These are phyloP conservation scores for Boletus patriciae DNA, from an alignment of 768 basidiomycete genomes.

Conservation along the genomic window DNA sequence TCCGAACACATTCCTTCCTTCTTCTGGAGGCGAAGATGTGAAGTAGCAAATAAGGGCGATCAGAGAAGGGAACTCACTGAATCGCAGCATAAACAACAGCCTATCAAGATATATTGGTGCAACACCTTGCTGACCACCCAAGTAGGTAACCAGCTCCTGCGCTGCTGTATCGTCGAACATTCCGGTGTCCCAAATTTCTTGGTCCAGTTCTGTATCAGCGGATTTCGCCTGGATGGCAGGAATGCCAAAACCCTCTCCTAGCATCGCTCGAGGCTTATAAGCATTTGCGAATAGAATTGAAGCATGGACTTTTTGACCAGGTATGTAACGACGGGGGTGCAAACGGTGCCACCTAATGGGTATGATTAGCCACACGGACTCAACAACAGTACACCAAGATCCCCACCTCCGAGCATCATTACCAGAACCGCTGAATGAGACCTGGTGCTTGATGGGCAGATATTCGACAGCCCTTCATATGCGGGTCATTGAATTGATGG, in stretches of 20 bases:
- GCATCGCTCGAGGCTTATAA: conserved; percentile 7
- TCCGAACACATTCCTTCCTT: conserved; percentile 7
- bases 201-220: neutral
- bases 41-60: neutral
- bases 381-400: neutral
- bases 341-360: neutral
- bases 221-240: neutral
- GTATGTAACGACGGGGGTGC: conserved; percentile 9
- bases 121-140: conserved; percentile 9
- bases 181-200: conserved; percentile 7
- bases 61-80: conserved; percentile 2
- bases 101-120: conserved; percentile 4
- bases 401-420: neutral
- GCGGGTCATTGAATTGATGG: conserved; percentile 8
- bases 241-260: conserved; percentile 13
- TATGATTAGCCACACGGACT: neutral
- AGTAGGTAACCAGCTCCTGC: neutral
- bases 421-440: conserved; percentile 10
- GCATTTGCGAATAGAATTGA: conserved; percentile 13
- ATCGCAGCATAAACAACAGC: conserved; percentile 16
- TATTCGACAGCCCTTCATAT: neutral
- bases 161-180: conserved; percentile 11
- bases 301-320: conserved; percentile 18
- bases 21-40: neutral
- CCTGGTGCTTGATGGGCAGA: conserved; percentile 1